phyloP scores from a whole-genome alignment of 257 asterid genomes.

The Solanum sitiens region DNA sequence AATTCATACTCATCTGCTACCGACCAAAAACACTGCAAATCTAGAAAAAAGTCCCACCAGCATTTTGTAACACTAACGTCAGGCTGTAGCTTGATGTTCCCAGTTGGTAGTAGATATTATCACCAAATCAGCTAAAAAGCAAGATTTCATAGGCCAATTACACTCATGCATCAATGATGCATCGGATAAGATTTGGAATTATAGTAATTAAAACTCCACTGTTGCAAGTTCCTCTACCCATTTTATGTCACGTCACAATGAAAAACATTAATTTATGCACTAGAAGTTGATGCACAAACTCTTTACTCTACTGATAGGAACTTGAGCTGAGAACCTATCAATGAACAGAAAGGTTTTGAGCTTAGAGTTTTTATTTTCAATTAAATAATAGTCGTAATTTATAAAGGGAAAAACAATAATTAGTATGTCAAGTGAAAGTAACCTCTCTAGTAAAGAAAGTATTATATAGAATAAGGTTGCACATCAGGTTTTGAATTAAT shows the following conservation, averaged over 20 bases:
- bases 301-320: not conserved
- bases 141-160: not conserved
- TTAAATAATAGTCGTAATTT: not conserved
- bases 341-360: not conserved
- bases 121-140: not conserved
- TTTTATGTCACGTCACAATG: not conserved
- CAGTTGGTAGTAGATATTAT: not conserved
- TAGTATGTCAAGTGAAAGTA: not conserved
- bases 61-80: not conserved
- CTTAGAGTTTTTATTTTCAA: not conserved
- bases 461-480: not conserved
- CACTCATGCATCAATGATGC: not conserved
- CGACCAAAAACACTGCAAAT: not conserved
- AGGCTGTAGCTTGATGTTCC: not conserved
- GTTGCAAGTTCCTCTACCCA: not conserved
- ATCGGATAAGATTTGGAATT: not conserved
- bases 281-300: not conserved
- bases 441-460: not conserved
- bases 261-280: not conserved
- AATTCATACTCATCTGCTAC: not conserved
- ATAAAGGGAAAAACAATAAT: not conserved
- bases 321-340: not conserved
- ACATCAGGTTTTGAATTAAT: not conserved
- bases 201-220: not conserved
- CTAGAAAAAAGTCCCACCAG: not conserved